Percentiles rank a stretch among this genome's conserved stretches.
Conservation (phyloP, 345 rosid species). For the Psidium guajava region DNA sequence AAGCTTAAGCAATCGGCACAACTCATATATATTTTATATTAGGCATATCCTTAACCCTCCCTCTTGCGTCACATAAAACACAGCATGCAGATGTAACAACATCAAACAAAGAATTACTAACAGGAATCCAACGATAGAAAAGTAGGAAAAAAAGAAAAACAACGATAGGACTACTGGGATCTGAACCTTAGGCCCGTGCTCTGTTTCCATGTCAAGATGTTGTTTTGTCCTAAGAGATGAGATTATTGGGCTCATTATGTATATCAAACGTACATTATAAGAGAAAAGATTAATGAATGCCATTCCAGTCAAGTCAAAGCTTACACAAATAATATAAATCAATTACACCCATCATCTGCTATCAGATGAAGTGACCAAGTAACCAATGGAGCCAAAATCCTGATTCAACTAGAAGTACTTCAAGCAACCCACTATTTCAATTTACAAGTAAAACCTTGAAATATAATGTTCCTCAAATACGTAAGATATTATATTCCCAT, state of each 20-base stretch:
- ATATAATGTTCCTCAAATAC: background rate
- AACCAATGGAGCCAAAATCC: background rate
- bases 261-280: background rate
- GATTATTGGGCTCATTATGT: background rate
- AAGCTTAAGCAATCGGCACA: background rate
- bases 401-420: background rate
- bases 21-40: background rate
- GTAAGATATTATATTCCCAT: background rate
- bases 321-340: background rate
- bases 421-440: background rate
- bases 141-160: background rate
- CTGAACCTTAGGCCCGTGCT: background rate
- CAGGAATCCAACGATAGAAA: background rate
- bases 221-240: background rate
- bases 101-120: background rate
- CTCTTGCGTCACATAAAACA: background rate
- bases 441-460: background rate
- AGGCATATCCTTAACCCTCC: background rate
- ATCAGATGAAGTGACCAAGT: background rate
- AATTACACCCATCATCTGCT: background rate
- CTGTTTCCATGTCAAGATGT: background rate
- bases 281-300: background rate
- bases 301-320: background rate
- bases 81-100: background rate
- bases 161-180: background rate